Evolutionary conservation across 352 stramenopile genomes (phyloP).

Genomic region (Phytophthora crassamura): DNA sequence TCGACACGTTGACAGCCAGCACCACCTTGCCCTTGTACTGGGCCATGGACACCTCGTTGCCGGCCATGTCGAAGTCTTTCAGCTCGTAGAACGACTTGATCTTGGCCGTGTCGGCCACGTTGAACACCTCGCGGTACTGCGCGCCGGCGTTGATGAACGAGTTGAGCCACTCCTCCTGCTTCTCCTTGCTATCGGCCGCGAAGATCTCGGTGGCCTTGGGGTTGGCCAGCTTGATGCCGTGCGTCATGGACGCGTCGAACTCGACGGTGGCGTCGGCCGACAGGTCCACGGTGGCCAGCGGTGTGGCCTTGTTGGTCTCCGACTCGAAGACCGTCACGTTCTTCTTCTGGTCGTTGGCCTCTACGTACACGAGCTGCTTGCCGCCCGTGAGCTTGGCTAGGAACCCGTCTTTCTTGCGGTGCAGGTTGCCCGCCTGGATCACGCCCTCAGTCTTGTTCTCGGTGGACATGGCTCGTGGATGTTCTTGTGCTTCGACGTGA

Average conservation of each 20-base stretch:
- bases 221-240: constrained; percentile 57
- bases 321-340: constrained; percentile 56
- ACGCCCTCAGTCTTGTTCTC: constrained; percentile 36
- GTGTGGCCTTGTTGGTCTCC: constrained; percentile 36
- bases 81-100: constrained; percentile 83
- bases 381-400: constrained; percentile 38
- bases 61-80: constrained; percentile 75
- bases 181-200: constrained; percentile 41
- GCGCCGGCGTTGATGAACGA: constrained; percentile 57
- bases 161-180: constrained; percentile 60
- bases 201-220: constrained; percentile 41
- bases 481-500: constrained; percentile 5
- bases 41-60: constrained; percentile 69
- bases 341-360: constrained; percentile 54
- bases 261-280: constrained; percentile 41
- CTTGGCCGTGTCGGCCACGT: constrained; percentile 35
- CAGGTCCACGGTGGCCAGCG: constrained; percentile 33
- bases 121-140: constrained; percentile 53
- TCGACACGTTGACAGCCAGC: constrained; percentile 85
- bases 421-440: constrained; percentile 40
- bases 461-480: constrained; percentile 13
- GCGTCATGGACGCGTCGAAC: constrained; percentile 35
- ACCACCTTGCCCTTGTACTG: constrained; percentile 76
- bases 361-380: constrained; percentile 42
- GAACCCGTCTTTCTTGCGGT: constrained; percentile 32